These are phyloP conservation scores for Kodamaea fungicola DNA, from an alignment of 1,139 yeast species.

Conservation along the genomic window DNA sequence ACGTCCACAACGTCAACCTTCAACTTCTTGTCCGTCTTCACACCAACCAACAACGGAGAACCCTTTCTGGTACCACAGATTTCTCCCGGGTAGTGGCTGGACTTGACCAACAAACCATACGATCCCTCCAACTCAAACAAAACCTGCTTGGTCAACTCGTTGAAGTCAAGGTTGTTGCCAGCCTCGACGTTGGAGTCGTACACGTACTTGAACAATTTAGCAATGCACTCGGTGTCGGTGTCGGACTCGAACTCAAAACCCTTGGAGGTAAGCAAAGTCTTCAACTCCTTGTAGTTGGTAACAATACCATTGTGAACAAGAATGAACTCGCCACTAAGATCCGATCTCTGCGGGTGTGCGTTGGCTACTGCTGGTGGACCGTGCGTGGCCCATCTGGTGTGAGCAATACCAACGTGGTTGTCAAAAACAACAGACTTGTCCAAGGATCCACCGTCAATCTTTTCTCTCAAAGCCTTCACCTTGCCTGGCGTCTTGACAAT, in stretches of 20 bases:
- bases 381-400: conserved; percentile 99
- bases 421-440: conserved; percentile 64
- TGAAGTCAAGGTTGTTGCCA: conserved; percentile 75
- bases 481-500: conserved; percentile 89
- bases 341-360: conserved; percentile 97
- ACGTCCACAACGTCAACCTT: conserved; percentile 98
- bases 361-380: conserved; percentile 85
- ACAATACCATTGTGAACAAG: conserved; percentile 98
- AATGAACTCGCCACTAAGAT: conserved; percentile 74
- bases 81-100: conserved; percentile 91
- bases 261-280: conserved; percentile 72
- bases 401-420: conserved; percentile 95
- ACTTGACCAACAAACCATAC: conserved; percentile 90
- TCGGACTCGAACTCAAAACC: conserved; percentile 87
- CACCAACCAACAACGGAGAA: conserved; percentile 95
- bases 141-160: conserved; percentile 89
- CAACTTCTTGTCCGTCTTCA: conserved; percentile 88
- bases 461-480: conserved; percentile 75
- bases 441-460: conserved; percentile 49
- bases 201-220: conserved; percentile 87
- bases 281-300: conserved; percentile 89
- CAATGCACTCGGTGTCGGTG: conserved; percentile 97
- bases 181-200: conserved; percentile 72
- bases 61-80: conserved; percentile 98
- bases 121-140: conserved; percentile 95